Percentiles rank a stretch among this genome's conserved stretches.
These are phyloP conservation scores for Pseudocercospora vitis DNA, from an alignment of 2,329 filamentous ascomycete genomes.

Conservation along the genomic window DNA sequence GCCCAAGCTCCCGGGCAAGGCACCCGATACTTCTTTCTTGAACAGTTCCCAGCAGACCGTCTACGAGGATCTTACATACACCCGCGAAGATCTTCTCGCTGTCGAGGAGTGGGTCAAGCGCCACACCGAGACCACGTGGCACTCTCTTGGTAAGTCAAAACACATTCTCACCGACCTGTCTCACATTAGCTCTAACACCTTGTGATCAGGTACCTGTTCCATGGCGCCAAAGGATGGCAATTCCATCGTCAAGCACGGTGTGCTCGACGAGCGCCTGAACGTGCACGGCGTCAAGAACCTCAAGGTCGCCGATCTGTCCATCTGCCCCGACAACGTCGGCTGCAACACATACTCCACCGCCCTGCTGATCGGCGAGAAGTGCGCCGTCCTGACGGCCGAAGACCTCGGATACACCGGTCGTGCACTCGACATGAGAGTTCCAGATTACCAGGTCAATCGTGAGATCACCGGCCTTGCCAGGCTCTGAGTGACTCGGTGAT, in stretches of 20 bases:
- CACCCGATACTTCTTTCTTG: conserved; percentile 52
- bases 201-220: conserved; percentile 66
- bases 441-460: conserved; percentile 49
- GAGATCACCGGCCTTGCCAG: conserved; percentile 46
- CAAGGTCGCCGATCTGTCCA: conserved; percentile 73
- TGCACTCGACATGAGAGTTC: conserved; percentile 75
- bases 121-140: conserved; percentile 76
- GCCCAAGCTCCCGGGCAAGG: conserved; percentile 50
- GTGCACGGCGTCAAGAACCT: conserved; percentile 75
- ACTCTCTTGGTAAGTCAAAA: conserved; percentile 47
- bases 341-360: conserved; percentile 65
- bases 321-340: conserved; percentile 77
- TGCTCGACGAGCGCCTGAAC: conserved; percentile 73
- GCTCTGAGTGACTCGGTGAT: conserved; percentile 36
- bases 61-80: conserved; percentile 66
- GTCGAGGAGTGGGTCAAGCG: conserved; percentile 65
- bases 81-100: conserved; percentile 60
- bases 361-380: conserved; percentile 74
- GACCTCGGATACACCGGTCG: conserved; percentile 72
- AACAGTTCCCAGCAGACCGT: conserved; percentile 64
- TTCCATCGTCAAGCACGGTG: conserved; percentile 76
- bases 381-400: conserved; percentile 67
- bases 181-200: conserved; percentile 5
- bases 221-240: conserved; percentile 77
- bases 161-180: neutral